A percentile compares a stretch with the other conserved stretches of the same genome.
Evolutionary conservation across 2,329 filamentous ascomycete genomes (phyloP).

Genomic region (Colletotrichum tropicicola): DNA sequence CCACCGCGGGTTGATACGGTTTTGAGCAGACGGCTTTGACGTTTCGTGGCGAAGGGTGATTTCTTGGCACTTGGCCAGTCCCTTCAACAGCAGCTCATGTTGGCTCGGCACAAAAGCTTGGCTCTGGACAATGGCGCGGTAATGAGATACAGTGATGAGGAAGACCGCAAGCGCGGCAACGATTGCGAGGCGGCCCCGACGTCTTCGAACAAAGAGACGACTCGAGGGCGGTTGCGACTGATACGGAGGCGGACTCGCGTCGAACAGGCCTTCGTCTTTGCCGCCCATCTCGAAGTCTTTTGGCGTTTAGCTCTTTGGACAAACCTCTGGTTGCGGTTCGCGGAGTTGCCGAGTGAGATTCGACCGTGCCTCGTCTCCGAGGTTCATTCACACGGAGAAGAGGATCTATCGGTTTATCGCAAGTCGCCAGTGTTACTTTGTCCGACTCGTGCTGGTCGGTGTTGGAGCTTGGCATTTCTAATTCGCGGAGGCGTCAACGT

Average conservation of each 20-base stretch:
- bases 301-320: no score
- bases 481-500: conserved; percentile 3
- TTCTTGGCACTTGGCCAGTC: background rate
- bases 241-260: conserved; percentile 8
- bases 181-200: no score
- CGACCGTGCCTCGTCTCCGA: no score
- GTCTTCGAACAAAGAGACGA: background rate
- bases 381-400: no score
- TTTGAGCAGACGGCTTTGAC: background rate
- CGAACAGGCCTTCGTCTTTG: background rate
- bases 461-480: background rate
- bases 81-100: background rate
- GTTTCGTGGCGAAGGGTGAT: background rate
- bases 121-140: background rate
- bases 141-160: background rate
- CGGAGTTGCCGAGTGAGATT: no score
- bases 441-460: background rate
- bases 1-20: conserved; percentile 2
- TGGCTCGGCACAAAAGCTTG: background rate
- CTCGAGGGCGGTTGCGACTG: background rate
- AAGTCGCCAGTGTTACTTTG: no score
- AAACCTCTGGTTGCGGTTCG: background rate
- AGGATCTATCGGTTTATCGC: no score
- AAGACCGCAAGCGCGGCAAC: background rate
- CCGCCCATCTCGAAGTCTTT: background rate